These are phyloP conservation scores for Debaryomyces psychrophilus DNA, from an alignment of 1,139 yeast genomes.

Conservation along the genomic window DNA sequence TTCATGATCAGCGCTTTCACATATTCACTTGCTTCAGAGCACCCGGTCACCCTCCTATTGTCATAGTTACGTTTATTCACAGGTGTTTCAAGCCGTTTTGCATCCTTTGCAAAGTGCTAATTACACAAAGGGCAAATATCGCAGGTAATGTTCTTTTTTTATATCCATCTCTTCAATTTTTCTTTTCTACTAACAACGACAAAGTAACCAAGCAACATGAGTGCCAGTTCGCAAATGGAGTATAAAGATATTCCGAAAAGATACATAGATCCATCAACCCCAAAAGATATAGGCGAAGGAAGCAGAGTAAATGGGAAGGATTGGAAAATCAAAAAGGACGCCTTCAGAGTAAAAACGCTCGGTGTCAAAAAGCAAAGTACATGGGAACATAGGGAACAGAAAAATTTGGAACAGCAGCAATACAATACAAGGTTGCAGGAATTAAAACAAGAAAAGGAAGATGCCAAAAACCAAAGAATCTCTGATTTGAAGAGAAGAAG, in stretches of 20 bases:
- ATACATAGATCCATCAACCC: conserved; percentile 28
- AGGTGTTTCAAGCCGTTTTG: not conserved
- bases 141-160: not conserved
- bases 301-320: conserved; percentile 55
- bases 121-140: conserved; percentile 7
- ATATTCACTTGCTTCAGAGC: not conserved
- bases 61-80: too few species aligned
- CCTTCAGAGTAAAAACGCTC: conserved; percentile 46
- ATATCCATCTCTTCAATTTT: conserved; percentile 5
- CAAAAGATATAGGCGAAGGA: conserved; percentile 44
- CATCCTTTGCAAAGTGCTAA: not conserved
- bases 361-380: conserved; percentile 29
- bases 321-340: conserved; percentile 59
- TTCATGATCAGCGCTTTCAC: not conserved
- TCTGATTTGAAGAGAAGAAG: conserved; percentile 63
- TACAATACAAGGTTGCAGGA: conserved; percentile 57
- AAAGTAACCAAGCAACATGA: conserved; percentile 20
- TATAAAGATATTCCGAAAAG: conserved; percentile 34
- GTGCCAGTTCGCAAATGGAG: conserved; percentile 28
- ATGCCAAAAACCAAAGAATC: conserved; percentile 51
- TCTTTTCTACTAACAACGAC: not conserved
- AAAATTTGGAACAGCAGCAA: conserved; percentile 44
- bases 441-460: conserved; percentile 64
- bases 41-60: too few species aligned
- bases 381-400: conserved; percentile 37